A percentile compares a stretch with the other conserved stretches of the same genome.
These are phyloP conservation scores for Barbarea vulgaris DNA, from an alignment of 345 rosid species.

Conservation along the genomic window DNA sequence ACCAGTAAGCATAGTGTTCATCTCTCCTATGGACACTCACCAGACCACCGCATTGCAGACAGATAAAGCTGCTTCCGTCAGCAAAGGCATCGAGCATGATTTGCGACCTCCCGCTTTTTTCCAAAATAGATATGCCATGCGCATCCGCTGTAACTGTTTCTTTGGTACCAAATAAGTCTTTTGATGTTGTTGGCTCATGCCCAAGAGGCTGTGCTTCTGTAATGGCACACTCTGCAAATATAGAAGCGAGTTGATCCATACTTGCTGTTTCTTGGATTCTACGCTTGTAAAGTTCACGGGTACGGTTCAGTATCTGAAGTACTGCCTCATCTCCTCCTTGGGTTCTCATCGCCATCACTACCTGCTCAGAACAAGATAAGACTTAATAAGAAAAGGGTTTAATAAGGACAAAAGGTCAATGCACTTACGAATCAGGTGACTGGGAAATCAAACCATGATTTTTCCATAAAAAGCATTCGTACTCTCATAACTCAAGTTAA, in stretches of 20 bases:
- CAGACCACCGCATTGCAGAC: conserved; percentile 91
- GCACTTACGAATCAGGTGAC: no score
- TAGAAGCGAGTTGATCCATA: conserved; percentile 78
- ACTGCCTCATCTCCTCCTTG: conserved; percentile 89
- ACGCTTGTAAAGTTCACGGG: conserved; percentile 68
- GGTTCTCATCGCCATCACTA: conserved; percentile 70
- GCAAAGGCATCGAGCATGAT: conserved; percentile 85
- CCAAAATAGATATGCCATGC: conserved; percentile 68
- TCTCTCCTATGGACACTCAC: conserved; percentile 87
- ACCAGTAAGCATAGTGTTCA: conserved; percentile 90
- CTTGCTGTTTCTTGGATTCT: conserved; percentile 58
- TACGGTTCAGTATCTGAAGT: conserved; percentile 58
- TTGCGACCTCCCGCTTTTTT: conserved; percentile 78
- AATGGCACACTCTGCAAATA: conserved; percentile 91
- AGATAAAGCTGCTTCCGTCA: conserved; percentile 93
- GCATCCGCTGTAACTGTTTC: conserved; percentile 42
- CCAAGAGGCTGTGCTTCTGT: conserved; percentile 70
- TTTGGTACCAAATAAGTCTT: conserved; percentile 18
- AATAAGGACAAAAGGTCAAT: background rate
- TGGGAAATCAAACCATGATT: background rate
- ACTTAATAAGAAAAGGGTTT: conserved; percentile 10
- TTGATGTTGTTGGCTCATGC: conserved; percentile 40
- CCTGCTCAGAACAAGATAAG: conserved; percentile 52
- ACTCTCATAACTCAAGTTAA: no score
- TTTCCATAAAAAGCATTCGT: no score